A percentile compares a stretch with the other conserved stretches of the same genome.
These are phyloP conservation scores for Lobosporangium transversale DNA, from an alignment of 192 early-diverging fungal genomes.

Conservation along the genomic window DNA sequence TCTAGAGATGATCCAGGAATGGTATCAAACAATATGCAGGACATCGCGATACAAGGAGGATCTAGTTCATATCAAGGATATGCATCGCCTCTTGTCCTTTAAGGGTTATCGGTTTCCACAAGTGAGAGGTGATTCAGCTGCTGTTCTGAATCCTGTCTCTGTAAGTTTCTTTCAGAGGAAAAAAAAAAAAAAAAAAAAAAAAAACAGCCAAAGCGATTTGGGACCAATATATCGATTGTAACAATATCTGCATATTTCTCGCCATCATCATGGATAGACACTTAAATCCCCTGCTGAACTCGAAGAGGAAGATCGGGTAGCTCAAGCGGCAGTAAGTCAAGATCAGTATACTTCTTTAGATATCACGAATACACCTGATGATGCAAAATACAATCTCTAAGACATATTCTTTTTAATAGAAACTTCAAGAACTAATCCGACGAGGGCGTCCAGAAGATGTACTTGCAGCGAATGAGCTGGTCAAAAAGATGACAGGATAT, in stretches of 20 bases:
- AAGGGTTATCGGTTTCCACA: conserved; percentile 90
- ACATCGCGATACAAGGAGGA: conserved; percentile 93
- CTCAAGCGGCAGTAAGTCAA: conserved; percentile 72
- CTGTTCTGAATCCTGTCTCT: conserved; percentile 69
- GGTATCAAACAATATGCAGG: conserved; percentile 89
- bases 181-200: too few species aligned
- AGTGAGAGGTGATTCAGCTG: conserved; percentile 67
- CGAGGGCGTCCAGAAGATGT: conserved; percentile 92
- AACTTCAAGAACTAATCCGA: conserved; percentile 97
- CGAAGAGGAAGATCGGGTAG: conserved; percentile 91
- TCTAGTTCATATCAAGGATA: conserved; percentile 93
- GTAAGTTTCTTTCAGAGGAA: conserved; percentile 21
- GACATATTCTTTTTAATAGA: too few species aligned
- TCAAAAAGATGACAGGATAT: conserved; percentile 99
- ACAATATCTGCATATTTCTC: too few species aligned
- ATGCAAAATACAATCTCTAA: too few species aligned
- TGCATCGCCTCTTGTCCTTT: conserved; percentile 88
- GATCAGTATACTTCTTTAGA: too few species aligned
- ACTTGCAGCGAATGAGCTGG: conserved; percentile 94
- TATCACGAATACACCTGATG: too few species aligned
- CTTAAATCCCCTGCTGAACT: conserved; percentile 94
- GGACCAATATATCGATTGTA: too few species aligned
- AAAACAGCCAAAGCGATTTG: too few species aligned
- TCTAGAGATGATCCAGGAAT: conserved; percentile 93
- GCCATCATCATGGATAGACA: too few species aligned